Base-by-base conservation (phyloP, 148 eudicot genomes). In the Silene uniflora region DNA sequence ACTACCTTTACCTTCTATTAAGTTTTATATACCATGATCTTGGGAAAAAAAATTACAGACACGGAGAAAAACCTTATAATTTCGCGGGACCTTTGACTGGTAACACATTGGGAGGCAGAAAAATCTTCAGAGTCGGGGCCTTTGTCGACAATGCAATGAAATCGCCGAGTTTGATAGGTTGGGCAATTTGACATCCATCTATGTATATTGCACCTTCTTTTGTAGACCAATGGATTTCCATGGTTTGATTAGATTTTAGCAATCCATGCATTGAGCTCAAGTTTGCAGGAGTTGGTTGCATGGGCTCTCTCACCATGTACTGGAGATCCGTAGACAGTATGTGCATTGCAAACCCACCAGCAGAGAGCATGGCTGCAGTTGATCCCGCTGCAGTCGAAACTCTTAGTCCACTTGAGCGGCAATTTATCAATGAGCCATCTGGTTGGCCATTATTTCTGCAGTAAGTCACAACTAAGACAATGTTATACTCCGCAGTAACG, bases 331-430 rank as follows among this genome's bases (percentile, higher is more conserved):
- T 85, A 12, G 97, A 90, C 71, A 88, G 75, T 55, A 89, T 82
- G 24, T 88, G 98, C 98, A 95, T 95, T 19, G 75, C 69, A 60
- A 79, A 90, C 62, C 98, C 98, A 82, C 98, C 98, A 0, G 96
- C 89, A 19, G 98, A 95, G 22, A 79, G 93, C 91, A 92, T 95
- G 3, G 97, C 98, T 80, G 98, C 97, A 2, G 97, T 86, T 75
- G 98, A 95, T 80, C 98, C 98, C 16, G 96, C 90, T 24, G 96
- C 93, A 64, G 98, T 92, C 29, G 92, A 92, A 75, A 90, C 92
- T 81, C 98, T 84, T 47, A 95, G 84, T 71, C 98, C 98, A 67
- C 98, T 94, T 52, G 97, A 92, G 75, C 93, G 83, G 55, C 89
- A 82, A 84, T 86, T 79, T 62, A 88, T 81, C 29, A 85, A 60